Percentiles rank a stretch among this genome's conserved stretches.
These are phyloP conservation scores for Teratosphaeria destructans DNA, from an alignment of 2,329 filamentous ascomycete genomes.

Conservation along the genomic window DNA sequence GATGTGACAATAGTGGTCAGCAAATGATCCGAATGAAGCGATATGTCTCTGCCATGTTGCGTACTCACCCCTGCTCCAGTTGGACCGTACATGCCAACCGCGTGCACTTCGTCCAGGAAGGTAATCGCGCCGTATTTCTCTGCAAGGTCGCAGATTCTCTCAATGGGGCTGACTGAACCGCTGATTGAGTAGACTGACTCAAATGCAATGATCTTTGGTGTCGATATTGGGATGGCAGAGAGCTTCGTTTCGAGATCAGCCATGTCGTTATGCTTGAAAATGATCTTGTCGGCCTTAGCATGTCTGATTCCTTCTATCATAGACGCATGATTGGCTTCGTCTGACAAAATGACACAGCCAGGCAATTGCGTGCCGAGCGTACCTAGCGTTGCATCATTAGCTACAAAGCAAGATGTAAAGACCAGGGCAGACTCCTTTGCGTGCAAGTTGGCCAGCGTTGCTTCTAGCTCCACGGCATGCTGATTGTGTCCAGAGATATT, in stretches of 20 bases:
- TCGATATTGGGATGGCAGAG: constrained; percentile 69
- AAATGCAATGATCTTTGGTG: constrained; percentile 96
- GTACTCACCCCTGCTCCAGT: constrained; percentile 70
- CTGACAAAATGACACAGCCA: constrained; percentile 90
- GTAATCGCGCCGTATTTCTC: constrained; percentile 97
- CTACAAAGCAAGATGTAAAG: constrained; percentile 96
- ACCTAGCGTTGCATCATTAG: constrained; percentile 91
- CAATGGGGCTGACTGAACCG: constrained; percentile 90
- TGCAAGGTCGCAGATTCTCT: constrained; percentile 87
- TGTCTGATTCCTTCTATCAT: constrained; percentile 99
- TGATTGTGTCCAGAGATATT: constrained; percentile 99
- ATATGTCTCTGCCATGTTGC: no score
- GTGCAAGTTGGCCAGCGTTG: constrained; percentile 74
- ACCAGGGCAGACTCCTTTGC: constrained; percentile 86
- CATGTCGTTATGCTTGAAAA: constrained; percentile 97
- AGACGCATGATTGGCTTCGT: constrained; percentile 93
- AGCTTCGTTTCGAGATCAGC: constrained; percentile 85
- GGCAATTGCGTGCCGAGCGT: constrained; percentile 95
- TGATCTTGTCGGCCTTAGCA: constrained; percentile 91
- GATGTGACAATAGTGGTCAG: no score
- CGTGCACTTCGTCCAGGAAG: constrained; percentile 97
- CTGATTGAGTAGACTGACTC: constrained; percentile 99
- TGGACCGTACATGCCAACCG: constrained; percentile 97
- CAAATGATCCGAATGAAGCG: no score
- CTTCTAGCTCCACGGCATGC: constrained; percentile 79